Conservation (phyloP, 2,329 filamentous ascomycete species). For the Alternaria sp. region DNA sequence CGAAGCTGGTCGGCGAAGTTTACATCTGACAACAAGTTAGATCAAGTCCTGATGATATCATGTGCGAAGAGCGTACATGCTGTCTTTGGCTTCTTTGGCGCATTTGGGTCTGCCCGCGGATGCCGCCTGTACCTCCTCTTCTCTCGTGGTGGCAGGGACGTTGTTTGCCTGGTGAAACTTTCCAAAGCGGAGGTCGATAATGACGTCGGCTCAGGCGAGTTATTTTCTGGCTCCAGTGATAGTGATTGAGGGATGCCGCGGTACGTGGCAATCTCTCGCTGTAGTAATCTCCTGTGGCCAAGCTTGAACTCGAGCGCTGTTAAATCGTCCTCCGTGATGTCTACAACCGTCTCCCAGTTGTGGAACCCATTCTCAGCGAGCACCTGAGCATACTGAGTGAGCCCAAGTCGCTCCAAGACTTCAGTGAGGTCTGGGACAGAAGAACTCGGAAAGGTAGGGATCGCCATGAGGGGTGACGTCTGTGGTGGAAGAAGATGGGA, state of each 20-base stretch:
- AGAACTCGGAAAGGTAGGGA: constrained; percentile 28
- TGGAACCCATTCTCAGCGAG: constrained; percentile 47
- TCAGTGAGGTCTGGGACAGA: constrained; percentile 32
- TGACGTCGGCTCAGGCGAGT: constrained; percentile 24
- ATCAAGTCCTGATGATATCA: neutral
- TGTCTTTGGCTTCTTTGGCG: constrained; percentile 51
- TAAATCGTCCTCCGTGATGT: constrained; percentile 51
- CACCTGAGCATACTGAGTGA: constrained; percentile 35
- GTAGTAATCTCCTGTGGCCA: constrained; percentile 47
- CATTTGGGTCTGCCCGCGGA: constrained; percentile 45
- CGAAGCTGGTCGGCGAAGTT: constrained; percentile 51
- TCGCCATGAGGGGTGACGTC: constrained; percentile 35
- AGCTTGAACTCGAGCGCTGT: constrained; percentile 48
- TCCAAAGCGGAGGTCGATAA: constrained; percentile 43
- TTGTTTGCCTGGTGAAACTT: constrained; percentile 29
- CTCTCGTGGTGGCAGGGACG: constrained; percentile 33
- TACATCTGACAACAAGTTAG: constrained; percentile 41
- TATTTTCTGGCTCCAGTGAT: constrained; percentile 33
- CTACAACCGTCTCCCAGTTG: constrained; percentile 47
- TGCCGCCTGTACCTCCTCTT: constrained; percentile 49
- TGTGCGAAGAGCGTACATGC: constrained; percentile 38
- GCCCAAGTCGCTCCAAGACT: constrained; percentile 41
- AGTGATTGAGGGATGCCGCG: constrained; percentile 38
- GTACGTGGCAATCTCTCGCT: constrained; percentile 50
- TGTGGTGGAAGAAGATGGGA: constrained; percentile 15